Base-by-base conservation (phyloP, 1,284 basidiomycete species). In the Heterobasidion parviporum region DNA sequence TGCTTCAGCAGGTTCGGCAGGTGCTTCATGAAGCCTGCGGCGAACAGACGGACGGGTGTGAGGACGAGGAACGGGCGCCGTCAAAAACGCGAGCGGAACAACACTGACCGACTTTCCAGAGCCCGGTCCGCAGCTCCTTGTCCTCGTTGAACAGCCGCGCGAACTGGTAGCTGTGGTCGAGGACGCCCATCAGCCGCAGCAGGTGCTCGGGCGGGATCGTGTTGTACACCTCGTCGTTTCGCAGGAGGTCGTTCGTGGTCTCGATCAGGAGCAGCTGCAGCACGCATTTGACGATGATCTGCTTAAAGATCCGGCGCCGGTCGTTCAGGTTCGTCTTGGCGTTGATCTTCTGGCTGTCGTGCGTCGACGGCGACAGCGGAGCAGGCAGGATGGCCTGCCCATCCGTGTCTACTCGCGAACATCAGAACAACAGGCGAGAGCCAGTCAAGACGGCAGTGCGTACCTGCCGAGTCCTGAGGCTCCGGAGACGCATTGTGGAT, bases 211-310 rank as follows among this genome's bases (percentile, higher is more conserved):
- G 92, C 34, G 97, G 97, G 64, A 99, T 99, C 4, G 91, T 92
- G 54, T 80, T 81, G 75, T 99, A 99, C 52, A 99, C 92, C 53
- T 89, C 85, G 60, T 92, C 80, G 66, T 96, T 97, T 58, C 94
- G 90, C 41, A 99, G 79, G 14, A 99, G 79, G 65, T 99, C 97
- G 67, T 96, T 94, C 7, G 94, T 96, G 16, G 94, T 99, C 74
- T 99, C 97, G 65, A 99, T 99, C 48, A 99, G 81, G 54, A 99
- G 78, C 16, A 99, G 75, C 68, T 99, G 97, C 36, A 99, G 81
- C 33, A 99, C 97, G 70, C 97, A 99, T 87, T 99, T 99, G 65
- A 99, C 94, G 62, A 99, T 99, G 70, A 99, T 98, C 72, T 99
- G 96, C 69, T 95, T 93, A 83, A 99, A 99, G 54, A 94, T 86